Evolutionary conservation across 2,329 filamentous ascomycete species (phyloP).

Genomic region (Pseudovirgaria hyperparasitica): DNA sequence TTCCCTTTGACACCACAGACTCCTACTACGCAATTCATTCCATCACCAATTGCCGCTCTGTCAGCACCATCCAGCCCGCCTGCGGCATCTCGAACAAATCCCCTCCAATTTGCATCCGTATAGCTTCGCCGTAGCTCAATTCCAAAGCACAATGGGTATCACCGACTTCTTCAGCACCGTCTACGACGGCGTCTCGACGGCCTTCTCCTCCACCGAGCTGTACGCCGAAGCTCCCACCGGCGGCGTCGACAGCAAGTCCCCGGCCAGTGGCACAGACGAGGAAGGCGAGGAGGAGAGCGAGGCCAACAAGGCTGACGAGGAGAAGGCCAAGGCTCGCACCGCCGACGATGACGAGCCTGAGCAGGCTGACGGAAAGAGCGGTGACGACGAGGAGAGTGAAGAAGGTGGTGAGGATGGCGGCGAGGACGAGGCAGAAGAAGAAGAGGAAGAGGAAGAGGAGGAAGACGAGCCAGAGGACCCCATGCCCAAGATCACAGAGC

Average conservation of each 20-base stretch:
- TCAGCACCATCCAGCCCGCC: too few species aligned
- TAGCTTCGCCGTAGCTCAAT: too few species aligned
- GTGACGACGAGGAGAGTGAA: slow-evolving; percentile 29
- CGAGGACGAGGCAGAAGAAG: slow-evolving; percentile 54
- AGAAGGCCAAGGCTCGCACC: slow-evolving; percentile 12
- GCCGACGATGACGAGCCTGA: too few species aligned
- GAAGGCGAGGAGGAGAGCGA: slow-evolving; percentile 29
- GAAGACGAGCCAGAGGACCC: slow-evolving; percentile 73
- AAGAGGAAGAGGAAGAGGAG: slow-evolving; percentile 70
- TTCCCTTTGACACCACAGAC: too few species aligned
- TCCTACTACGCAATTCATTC: too few species aligned
- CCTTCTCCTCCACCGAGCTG: slow-evolving; percentile 39
- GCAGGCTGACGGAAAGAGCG: slow-evolving; percentile 18
- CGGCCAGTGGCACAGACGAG: slow-evolving; percentile 30
- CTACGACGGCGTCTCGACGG: too few species aligned
- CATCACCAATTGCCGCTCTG: too few species aligned
- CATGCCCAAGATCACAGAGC: slow-evolving; percentile 82
- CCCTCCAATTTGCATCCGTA: too few species aligned
- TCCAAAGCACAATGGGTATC: slow-evolving; percentile 50
- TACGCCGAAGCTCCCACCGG: slow-evolving; percentile 34
- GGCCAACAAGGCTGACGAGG: slow-evolving; percentile 28
- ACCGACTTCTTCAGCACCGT: slow-evolving; percentile 51
- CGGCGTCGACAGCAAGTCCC: slow-evolving; percentile 23
- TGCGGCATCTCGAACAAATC: too few species aligned
- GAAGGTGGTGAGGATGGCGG: slow-evolving; percentile 43